These are phyloP conservation scores for Aphanocladium album DNA, from an alignment of 2,329 filamentous ascomycete species.

Conservation along the genomic window DNA sequence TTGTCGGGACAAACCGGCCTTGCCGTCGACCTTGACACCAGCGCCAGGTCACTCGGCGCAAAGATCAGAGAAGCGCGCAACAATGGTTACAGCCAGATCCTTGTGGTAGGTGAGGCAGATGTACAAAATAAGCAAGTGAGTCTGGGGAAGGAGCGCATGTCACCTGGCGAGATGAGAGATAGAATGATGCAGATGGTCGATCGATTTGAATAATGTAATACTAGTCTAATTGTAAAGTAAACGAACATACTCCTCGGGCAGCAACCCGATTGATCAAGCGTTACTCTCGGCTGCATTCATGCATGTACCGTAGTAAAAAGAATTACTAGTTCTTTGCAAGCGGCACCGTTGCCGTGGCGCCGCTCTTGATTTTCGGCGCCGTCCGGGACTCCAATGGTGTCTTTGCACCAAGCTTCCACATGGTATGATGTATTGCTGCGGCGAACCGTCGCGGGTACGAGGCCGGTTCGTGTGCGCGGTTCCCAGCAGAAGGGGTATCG, in stretches of 20 bases:
- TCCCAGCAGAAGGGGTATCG: background rate
- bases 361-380: background rate
- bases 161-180: conserved; percentile 38
- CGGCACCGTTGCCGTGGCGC: conserved; percentile 7
- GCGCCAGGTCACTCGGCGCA: conserved; percentile 55
- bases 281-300: background rate
- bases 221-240: conserved; percentile 3
- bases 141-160: conserved; percentile 36
- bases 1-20: conserved; percentile 55
- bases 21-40: conserved; percentile 65
- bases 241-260: background rate
- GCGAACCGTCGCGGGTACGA: background rate
- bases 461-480: background rate
- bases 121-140: conserved; percentile 53
- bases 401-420: background rate
- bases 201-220: conserved; percentile 38
- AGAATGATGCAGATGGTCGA: conserved; percentile 42
- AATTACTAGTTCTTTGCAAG: background rate
- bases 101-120: conserved; percentile 66
- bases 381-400: background rate
- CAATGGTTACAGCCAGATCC: conserved; percentile 68
- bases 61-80: conserved; percentile 69
- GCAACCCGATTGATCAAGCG: background rate
- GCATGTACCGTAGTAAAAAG: background rate
- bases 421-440: background rate